Evolutionary conservation across 306 rosid species (phyloP), one percentile per base, ranked within the genome.

Genomic region (Fagus crenata): DNA sequence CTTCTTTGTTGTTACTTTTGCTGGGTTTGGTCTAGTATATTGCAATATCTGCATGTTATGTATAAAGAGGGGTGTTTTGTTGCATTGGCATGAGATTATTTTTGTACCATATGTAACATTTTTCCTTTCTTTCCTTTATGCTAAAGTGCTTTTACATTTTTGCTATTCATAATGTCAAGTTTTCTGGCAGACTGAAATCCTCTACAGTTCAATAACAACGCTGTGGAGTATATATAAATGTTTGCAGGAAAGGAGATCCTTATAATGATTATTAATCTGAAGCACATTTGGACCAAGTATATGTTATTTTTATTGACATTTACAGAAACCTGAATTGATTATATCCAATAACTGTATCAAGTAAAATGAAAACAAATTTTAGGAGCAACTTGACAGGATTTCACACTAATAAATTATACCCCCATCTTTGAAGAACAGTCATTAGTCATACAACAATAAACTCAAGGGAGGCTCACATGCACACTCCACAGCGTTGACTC

Each of bases 1-100:
- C 86, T 78, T 76, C 69, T 49, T 37, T 83, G 15, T 31, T 81
- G 51, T 33, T 81, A 72, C 78, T 83, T 76, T 68, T 85, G 22
- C 55, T 32, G 41, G 37, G 80, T 81, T 75, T 77, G 61, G 73
- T 81, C 75, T 64, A 53, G 75, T 65, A 42, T 71, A 5, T 67
- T 53, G 63, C 1, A 15, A 5, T 5, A 5, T 78, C 31, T 61
- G 64, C 53, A 18, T 78, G 56, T 51, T 31, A 35, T 60, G 9
- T 49, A 65, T 65, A 53, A 28, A 75, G 77, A 74, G 64, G 55
- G 33, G 42, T 70, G 36, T 35, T 69, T 46, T 54, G 74, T 32
- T n/a, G 9, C 60, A 69, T 5, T 58, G 81, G 53, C 63, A 18
- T 71, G 61, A 33, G 39, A 46, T 2, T 46, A 3, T 46, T 46